phyloP scores from a whole-genome alignment of 2,329 filamentous ascomycete species.

The Colletotrichum sublineola region DNA sequence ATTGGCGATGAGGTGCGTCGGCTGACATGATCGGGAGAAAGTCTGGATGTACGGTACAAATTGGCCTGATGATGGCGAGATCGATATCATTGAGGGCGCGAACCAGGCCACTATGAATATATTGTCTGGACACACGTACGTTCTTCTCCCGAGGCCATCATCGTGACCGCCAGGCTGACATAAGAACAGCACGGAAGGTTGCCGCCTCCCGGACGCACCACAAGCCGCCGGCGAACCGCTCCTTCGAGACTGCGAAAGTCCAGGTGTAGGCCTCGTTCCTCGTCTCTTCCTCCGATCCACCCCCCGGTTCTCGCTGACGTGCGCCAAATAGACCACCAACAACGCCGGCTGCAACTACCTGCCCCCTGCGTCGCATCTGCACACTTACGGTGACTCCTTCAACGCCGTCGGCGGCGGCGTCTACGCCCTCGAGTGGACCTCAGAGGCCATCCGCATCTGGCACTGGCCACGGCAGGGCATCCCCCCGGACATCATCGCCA shows the following conservation, averaged over 20 bases:
- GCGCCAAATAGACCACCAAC: slow-evolving; percentile 12
- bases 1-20: too few relatives aligned
- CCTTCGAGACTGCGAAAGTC: slow-evolving; percentile 46
- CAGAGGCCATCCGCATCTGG: slow-evolving; percentile 77
- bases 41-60: slow-evolving; percentile 67
- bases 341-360: slow-evolving; percentile 63
- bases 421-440: slow-evolving; percentile 80
- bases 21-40: slow-evolving; percentile 43
- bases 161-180: slow-evolving; percentile 42
- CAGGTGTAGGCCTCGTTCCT: slow-evolving; percentile 31
- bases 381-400: slow-evolving; percentile 73
- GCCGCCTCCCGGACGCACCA: slow-evolving; percentile 45
- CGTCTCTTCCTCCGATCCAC: neutral
- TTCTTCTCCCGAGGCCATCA: slow-evolving; percentile 1
- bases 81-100: slow-evolving; percentile 80
- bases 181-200: slow-evolving; percentile 45
- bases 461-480: slow-evolving; percentile 78
- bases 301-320: slow-evolving; percentile 1
- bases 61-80: slow-evolving; percentile 75
- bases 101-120: slow-evolving; percentile 71
- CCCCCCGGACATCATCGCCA: slow-evolving; percentile 73
- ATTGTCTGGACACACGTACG: slow-evolving; percentile 72
- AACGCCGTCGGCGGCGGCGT: slow-evolving; percentile 76
- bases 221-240: slow-evolving; percentile 37
- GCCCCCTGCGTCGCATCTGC: slow-evolving; percentile 56